Conservation (phyloP, 768 basidiomycete genomes). For the Mycena vulgaris region DNA sequence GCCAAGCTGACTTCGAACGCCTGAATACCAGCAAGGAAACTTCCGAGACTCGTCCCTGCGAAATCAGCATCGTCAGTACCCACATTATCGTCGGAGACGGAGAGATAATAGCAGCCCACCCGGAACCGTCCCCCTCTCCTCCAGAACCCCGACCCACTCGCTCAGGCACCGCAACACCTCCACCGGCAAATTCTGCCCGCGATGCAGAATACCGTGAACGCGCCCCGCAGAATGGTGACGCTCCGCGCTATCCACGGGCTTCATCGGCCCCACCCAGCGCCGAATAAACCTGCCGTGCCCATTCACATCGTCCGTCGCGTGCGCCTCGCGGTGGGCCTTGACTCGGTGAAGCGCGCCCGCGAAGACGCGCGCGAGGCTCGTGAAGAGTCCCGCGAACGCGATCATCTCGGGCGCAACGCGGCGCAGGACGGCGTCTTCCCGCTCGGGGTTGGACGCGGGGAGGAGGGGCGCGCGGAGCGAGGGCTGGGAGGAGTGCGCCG, state of each 20-base stretch:
- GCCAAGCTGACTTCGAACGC: constrained; percentile 63
- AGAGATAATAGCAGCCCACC: too few species aligned
- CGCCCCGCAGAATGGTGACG: too few species aligned
- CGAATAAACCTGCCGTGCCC: not conserved
- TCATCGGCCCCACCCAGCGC: constrained; percentile 55
- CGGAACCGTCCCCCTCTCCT: constrained; percentile 70
- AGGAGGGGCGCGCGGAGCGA: constrained; percentile 53
- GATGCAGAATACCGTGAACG: constrained; percentile 30
- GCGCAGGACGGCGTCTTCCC: constrained; percentile 49
- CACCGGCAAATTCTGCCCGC: constrained; percentile 71
- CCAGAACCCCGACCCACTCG: constrained; percentile 71
- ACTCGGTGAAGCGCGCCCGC: constrained; percentile 35
- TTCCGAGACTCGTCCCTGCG: constrained; percentile 42
- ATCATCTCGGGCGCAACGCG: constrained; percentile 50
- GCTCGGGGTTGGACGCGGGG: constrained; percentile 52
- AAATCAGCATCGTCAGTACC: not conserved
- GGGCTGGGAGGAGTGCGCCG: not conserved
- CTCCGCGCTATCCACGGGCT: constrained; percentile 39
- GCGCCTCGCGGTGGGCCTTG: not conserved
- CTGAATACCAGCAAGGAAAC: constrained; percentile 64
- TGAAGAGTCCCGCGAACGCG: constrained; percentile 53
- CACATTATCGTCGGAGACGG: too few species aligned
- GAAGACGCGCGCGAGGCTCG: constrained; percentile 36
- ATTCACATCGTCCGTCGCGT: too few species aligned
- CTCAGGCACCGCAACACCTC: constrained; percentile 69